phyloP scores from a whole-genome alignment of 768 basidiomycete genomes.

The Astraeus odoratus region DNA sequence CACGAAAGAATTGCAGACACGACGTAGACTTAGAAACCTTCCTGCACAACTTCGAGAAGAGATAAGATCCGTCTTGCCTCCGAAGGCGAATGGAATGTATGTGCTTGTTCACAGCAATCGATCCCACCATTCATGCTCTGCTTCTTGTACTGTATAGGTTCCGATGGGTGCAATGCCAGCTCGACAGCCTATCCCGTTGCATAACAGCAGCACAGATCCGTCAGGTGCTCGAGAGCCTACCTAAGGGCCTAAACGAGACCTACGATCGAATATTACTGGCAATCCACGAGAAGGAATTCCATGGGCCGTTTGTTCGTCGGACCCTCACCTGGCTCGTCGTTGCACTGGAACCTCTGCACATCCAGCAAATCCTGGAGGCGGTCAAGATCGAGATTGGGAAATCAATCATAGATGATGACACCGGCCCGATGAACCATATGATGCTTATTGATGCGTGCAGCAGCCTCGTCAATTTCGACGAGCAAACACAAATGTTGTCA shows the following conservation, averaged over 20 bases:
- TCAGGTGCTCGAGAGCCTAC: conserved; percentile 11
- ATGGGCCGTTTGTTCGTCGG: conserved; percentile 6
- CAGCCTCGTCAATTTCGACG: conserved; percentile 11
- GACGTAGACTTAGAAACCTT: conserved; percentile 7
- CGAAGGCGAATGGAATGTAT: conserved; percentile 16
- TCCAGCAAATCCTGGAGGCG: conserved; percentile 9
- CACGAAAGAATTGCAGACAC: conserved; percentile 7
- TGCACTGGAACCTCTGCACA: conserved; percentile 10
- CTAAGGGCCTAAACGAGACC: conserved; percentile 14
- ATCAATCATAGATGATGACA: conserved; percentile 3
- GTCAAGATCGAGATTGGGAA: conserved; percentile 7
- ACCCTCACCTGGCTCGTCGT: conserved; percentile 14
- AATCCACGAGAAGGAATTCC: conserved; percentile 2
- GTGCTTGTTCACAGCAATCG: not conserved
- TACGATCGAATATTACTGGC: conserved; percentile 14
- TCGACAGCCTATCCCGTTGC: conserved; percentile 11
- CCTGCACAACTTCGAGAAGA: conserved; percentile 5
- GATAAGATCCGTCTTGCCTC: conserved; percentile 3
- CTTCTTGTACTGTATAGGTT: conserved; percentile 4
- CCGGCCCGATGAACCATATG: conserved; percentile 3
- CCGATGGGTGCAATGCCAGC: conserved; percentile 18
- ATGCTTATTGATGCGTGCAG: conserved; percentile 11
- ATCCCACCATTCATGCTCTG: not conserved
- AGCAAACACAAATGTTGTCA: conserved; percentile 5
- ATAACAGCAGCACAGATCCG: conserved; percentile 5